Conservation (phyloP, 805 yeast species). For the Clavispora santaluciae region DNA sequence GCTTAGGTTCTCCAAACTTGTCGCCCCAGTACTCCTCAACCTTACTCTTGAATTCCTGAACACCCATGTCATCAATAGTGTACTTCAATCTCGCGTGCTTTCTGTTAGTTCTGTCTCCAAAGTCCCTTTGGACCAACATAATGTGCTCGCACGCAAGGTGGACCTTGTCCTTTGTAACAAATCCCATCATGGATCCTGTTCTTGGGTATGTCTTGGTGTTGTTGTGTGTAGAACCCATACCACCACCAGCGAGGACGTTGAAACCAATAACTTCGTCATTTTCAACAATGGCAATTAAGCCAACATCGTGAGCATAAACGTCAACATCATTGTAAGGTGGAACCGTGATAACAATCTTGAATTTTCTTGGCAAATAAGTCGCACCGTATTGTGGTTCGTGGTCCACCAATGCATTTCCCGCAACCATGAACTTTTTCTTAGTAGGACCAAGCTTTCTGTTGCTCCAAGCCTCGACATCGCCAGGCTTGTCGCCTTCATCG, state of each 20-base stretch:
- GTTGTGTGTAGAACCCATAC: conserved; percentile 98
- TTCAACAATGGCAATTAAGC: conserved; percentile 80
- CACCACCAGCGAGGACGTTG: conserved; percentile 93
- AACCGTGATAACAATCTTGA: conserved; percentile 88
- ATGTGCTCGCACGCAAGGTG: conserved; percentile 82
- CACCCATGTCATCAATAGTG: conserved; percentile 92
- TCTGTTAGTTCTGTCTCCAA: conserved; percentile 93
- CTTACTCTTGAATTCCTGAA: conserved; percentile 70
- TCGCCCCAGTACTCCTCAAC: conserved; percentile 83
- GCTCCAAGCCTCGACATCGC: conserved; percentile 62
- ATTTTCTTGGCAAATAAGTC: conserved; percentile 89
- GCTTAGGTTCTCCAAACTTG: conserved; percentile 63
- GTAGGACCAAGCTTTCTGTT: conserved; percentile 69
- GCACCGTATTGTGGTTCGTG: conserved; percentile 86
- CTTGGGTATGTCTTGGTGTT: conserved; percentile 96
- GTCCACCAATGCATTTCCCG: conserved; percentile 79
- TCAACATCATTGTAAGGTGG: conserved; percentile 97
- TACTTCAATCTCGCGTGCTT: conserved; percentile 97
- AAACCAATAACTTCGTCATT: conserved; percentile 66
- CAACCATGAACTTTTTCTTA: conserved; percentile 76
- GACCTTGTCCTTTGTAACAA: conserved; percentile 59
- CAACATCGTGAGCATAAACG: conserved; percentile 93
- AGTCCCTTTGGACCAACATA: conserved; percentile 90
- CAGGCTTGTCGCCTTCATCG: conserved; percentile 64
- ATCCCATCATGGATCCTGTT: conserved; percentile 86